These are phyloP conservation scores for Pyricularia pennisetigena DNA, from an alignment of 2,329 filamentous ascomycete species.

Conservation along the genomic window DNA sequence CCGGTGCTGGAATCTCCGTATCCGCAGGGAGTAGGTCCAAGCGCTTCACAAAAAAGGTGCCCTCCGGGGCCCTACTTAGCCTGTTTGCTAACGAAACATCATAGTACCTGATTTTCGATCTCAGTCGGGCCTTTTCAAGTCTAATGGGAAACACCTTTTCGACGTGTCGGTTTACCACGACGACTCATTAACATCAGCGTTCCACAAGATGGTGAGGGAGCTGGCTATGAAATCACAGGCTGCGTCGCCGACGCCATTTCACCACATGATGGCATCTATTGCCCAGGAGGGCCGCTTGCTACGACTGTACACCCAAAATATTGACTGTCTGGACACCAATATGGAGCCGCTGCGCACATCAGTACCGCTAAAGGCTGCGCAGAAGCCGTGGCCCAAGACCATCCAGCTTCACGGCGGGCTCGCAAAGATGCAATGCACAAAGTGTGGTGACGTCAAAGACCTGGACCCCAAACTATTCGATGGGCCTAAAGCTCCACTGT, in stretches of 20 bases:
- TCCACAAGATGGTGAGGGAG: slow-evolving; percentile 92
- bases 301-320: slow-evolving; percentile 92
- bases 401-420: slow-evolving; percentile 91
- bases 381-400: slow-evolving; percentile 74
- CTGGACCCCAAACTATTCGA: slow-evolving; percentile 76
- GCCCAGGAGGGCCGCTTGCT: slow-evolving; percentile 79
- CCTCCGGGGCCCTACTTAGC: slow-evolving; percentile 7
- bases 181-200: slow-evolving; percentile 76
- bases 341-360: slow-evolving; percentile 70
- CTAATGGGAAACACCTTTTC: slow-evolving; percentile 90
- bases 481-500: slow-evolving; percentile 74
- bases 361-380: slow-evolving; percentile 67
- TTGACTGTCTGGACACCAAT: slow-evolving; percentile 86
- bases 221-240: slow-evolving; percentile 69
- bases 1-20: slow-evolving; percentile 93
- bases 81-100: slow-evolving; percentile 2
- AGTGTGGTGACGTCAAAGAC: slow-evolving; percentile 68
- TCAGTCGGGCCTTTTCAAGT: slow-evolving; percentile 82
- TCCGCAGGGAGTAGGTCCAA: slow-evolving; percentile 72
- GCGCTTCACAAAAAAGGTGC: not conserved
- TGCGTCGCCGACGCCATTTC: slow-evolving; percentile 78
- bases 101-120: slow-evolving; percentile 92
- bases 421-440: slow-evolving; percentile 93
- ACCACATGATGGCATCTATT: slow-evolving; percentile 85
- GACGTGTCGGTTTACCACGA: slow-evolving; percentile 97